Conservation (phyloP, 2,329 filamentous ascomycete genomes). For the Coniochaeta ligniaria region DNA sequence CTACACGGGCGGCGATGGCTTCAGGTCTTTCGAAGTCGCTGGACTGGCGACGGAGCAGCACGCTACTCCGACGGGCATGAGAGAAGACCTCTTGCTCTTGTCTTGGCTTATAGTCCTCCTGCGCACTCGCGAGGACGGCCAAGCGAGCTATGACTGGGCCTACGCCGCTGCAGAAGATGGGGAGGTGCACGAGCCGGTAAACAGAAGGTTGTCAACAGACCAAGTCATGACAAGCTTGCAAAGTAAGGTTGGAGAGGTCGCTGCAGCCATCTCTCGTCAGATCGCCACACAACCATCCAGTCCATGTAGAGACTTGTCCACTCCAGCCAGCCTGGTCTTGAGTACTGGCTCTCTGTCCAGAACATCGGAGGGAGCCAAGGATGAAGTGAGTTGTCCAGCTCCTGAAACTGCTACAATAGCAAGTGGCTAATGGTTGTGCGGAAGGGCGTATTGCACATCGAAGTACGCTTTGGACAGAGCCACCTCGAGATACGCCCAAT, state of each 20-base stretch:
- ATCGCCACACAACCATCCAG: slow-evolving; percentile 6
- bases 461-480: slow-evolving; percentile 18
- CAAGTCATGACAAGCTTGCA: slow-evolving; percentile 25
- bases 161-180: slow-evolving; percentile 14
- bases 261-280: slow-evolving; percentile 18
- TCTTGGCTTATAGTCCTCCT: slow-evolving; percentile 37
- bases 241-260: slow-evolving; percentile 18
- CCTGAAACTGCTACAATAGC: neutral
- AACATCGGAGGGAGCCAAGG: slow-evolving; percentile 7
- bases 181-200: slow-evolving; percentile 9
- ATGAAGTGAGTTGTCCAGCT: slow-evolving; percentile 14
- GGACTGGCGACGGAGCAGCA: slow-evolving; percentile 17
- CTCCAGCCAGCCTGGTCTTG: slow-evolving; percentile 6
- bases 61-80: slow-evolving; percentile 23
- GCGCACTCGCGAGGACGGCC: slow-evolving; percentile 29
- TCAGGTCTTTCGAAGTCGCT: slow-evolving; percentile 19
- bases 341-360: slow-evolving; percentile 10
- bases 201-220: slow-evolving; percentile 15
- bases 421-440: neutral
- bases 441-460: slow-evolving; percentile 24
- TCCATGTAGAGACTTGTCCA: neutral
- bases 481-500: slow-evolving; percentile 27
- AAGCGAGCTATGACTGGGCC: slow-evolving; percentile 30
- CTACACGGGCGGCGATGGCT: slow-evolving; percentile 5
- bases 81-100: slow-evolving; percentile 30